Conservation (phyloP, 495 filamentous ascomycete genomes). For the Glarea lozoyensis region DNA sequence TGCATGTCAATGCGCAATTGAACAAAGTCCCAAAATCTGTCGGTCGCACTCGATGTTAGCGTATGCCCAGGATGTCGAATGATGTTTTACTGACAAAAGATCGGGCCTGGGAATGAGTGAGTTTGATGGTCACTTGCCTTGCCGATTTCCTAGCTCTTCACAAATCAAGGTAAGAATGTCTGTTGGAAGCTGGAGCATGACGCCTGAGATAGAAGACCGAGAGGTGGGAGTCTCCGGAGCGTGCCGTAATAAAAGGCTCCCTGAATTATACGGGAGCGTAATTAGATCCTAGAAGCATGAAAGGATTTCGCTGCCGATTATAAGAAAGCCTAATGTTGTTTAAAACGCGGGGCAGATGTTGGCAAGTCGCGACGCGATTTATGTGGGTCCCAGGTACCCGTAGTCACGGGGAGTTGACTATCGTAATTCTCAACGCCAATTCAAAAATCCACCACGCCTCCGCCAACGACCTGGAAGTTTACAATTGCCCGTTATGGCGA, state of each 20-base stretch:
- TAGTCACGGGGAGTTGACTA: too few species aligned
- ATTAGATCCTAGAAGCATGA: too few species aligned
- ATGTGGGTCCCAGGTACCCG: too few species aligned
- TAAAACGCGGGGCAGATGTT: slow-evolving; percentile 7
- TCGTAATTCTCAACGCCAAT: neutral
- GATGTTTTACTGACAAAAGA: too few species aligned
- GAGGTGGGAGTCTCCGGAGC: neutral
- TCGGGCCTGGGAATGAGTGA: too few species aligned
- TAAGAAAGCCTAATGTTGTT: neutral
- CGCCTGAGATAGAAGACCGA: neutral
- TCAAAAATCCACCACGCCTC: too few species aligned
- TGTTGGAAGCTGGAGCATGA: slow-evolving; percentile 31
- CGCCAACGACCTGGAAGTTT: too few species aligned
- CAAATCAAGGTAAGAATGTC: slow-evolving; percentile 55
- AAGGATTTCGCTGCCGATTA: neutral
- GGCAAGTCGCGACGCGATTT: neutral
- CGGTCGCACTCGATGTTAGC: too few species aligned
- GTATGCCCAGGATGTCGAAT: too few species aligned
- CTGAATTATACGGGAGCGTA: too few species aligned
- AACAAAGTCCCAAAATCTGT: slow-evolving; percentile 53
- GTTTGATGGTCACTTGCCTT: too few species aligned
- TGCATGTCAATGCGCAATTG: slow-evolving; percentile 41
- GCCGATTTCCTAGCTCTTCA: slow-evolving; percentile 39
- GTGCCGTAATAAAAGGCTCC: neutral
- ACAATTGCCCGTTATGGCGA: slow-evolving; percentile 52